phyloP scores from a whole-genome alignment of 108 stramenopile genomes.

The Epipyxis sp. region DNA sequence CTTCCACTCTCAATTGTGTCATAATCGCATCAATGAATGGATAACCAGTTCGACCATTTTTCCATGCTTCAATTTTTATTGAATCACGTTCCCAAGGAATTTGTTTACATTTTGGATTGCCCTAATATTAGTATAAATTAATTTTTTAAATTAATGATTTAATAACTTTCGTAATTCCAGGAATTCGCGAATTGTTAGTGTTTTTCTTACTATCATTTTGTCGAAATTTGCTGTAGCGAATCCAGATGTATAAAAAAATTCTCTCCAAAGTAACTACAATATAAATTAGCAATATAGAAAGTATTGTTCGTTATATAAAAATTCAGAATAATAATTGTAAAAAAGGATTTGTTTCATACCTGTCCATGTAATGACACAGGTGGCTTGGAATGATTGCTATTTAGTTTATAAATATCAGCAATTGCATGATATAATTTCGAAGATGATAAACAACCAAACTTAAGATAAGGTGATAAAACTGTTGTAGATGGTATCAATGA shows the following conservation, averaged over 20 bases:
- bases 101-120: conserved; percentile 2
- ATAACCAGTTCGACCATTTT: conserved; percentile 81
- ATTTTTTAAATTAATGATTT: too few species aligned
- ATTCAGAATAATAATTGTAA: too few species aligned
- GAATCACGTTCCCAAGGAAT: conserved; percentile 49
- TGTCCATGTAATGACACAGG: conserved; percentile 89
- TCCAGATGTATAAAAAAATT: conserved; percentile 81
- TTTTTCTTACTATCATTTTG: conserved; percentile 76
- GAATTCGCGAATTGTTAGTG: conserved; percentile 61
- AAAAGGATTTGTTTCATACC: too few species aligned
- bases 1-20: conserved; percentile 76
- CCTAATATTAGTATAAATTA: too few species aligned
- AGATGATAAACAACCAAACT: conserved; percentile 60
- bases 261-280: conserved; percentile 87
- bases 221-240: conserved; percentile 64
- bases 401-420: conserved; percentile 32
- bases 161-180: too few species aligned
- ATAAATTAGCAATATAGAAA: too few species aligned
- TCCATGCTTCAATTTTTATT: conserved; percentile 72
- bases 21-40: conserved; percentile 95
- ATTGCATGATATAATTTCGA: conserved; percentile 55
- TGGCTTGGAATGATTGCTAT: conserved; percentile 67
- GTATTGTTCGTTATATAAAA: too few species aligned
- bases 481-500: conserved; percentile 57
- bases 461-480: conserved; percentile 54